A percentile compares a stretch with the other conserved stretches of the same genome.
These are phyloP conservation scores for Eurotiales sp. DNA, from an alignment of 2,329 filamentous ascomycete genomes.

Conservation along the genomic window DNA sequence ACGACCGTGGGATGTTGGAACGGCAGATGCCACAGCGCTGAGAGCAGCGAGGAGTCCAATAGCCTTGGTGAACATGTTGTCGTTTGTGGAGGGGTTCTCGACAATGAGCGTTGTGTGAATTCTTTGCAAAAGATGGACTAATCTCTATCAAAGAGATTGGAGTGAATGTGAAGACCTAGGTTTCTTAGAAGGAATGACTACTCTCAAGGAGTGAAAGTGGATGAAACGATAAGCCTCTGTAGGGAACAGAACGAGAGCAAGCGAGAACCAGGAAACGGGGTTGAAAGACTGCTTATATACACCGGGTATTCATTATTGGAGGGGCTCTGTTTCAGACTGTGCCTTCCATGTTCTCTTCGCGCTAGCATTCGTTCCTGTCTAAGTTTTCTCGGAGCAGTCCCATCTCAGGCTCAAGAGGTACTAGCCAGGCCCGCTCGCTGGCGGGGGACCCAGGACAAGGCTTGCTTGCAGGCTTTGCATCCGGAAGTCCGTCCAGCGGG, in stretches of 20 bases:
- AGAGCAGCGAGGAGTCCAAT: slow-evolving; percentile 30
- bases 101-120: slow-evolving; percentile 9
- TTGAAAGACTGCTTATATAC: slow-evolving; percentile 3
- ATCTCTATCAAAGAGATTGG: slow-evolving; percentile 15
- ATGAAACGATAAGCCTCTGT: slow-evolving; percentile 4
- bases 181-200: slow-evolving; percentile 13
- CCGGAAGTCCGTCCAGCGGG: background rate
- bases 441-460: background rate
- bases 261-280: background rate
- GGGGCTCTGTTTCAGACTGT: slow-evolving; percentile 5
- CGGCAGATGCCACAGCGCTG: slow-evolving; percentile 28
- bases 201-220: slow-evolving; percentile 10
- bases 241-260: background rate
- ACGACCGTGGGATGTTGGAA: slow-evolving; percentile 20
- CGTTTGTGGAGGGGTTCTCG: slow-evolving; percentile 9
- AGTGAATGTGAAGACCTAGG: background rate
- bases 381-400: background rate
- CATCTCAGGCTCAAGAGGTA: background rate
- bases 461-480: background rate
- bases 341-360: background rate
- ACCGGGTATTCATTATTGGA: too few relatives aligned
- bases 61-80: slow-evolving; percentile 37
- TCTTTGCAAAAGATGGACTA: slow-evolving; percentile 14
- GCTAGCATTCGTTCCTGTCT: background rate
- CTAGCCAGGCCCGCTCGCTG: background rate